Percentiles rank a stretch among this genome's conserved stretches.
These are phyloP conservation scores for Hibiscus trionum DNA, from an alignment of 345 rosid species.

Conservation along the genomic window DNA sequence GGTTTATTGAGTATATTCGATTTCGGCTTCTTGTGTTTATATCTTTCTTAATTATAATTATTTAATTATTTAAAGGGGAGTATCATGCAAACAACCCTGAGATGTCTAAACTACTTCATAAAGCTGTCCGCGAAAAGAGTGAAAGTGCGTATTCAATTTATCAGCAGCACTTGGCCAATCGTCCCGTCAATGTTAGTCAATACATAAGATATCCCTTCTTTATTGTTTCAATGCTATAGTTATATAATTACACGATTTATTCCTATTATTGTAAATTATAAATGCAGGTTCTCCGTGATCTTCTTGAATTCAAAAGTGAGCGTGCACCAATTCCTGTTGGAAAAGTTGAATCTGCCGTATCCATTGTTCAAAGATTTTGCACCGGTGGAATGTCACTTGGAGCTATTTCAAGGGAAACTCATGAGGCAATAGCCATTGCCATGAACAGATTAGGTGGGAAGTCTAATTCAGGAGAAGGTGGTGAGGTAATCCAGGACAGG, in stretches of 20 bases:
- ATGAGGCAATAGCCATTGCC: conserved; percentile 97
- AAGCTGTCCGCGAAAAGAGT: conserved; percentile 97
- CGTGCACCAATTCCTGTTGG: conserved; percentile 86
- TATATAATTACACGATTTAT: neutral
- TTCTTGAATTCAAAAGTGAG: conserved; percentile 90
- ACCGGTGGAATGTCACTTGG: conserved; percentile 99
- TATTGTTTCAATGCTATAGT: conserved; percentile 1
- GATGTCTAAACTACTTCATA: conserved; percentile 95
- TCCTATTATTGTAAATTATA: conserved; percentile 13
- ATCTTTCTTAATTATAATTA: neutral
- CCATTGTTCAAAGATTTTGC: conserved; percentile 89
- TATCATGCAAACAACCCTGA: conserved; percentile 99
- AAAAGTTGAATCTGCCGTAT: conserved; percentile 81
- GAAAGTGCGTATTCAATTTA: conserved; percentile 83
- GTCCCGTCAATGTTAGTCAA: conserved; percentile 80
- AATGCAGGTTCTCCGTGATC: conserved; percentile 91
- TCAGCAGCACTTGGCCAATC: conserved; percentile 93
- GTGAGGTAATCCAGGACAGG: conserved; percentile 55
- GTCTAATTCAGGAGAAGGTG: conserved; percentile 99
- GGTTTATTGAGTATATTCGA: neutral
- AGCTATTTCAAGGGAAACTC: conserved; percentile 99
- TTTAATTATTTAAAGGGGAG: conserved; percentile 47
- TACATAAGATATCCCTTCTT: conserved; percentile 3
- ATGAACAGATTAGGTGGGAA: conserved; percentile 96
- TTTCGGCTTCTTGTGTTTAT: conserved; percentile 2